Base-by-base conservation (phyloP, 352 stramenopile genomes). In the Globisporangium irregulare region DNA sequence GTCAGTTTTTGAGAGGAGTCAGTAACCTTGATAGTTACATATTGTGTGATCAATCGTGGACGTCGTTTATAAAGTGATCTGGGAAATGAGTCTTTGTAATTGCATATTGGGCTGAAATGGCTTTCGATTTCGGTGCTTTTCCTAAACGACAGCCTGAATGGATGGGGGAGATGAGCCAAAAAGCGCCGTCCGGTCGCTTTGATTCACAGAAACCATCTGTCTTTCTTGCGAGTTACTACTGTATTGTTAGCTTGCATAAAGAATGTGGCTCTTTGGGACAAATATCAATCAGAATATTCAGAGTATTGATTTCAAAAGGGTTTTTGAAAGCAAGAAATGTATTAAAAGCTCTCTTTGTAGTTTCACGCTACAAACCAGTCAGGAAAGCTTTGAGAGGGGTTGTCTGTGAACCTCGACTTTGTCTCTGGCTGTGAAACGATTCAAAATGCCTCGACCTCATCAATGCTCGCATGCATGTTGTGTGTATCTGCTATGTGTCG, bases 71-170 rank as follows among this genome's bases (percentile, higher is more conserved):
- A 15, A 5, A 41, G 25, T 61, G 55, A 32, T 32, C 27, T 32
- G 27, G 27, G 27, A 3, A 32, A 32, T 0, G 2, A 32, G 1
- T 61, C 20, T 27, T 2, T 46, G 1, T 46, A 61, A 5, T 46
- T 29, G 9, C 55, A 48, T 61, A 61, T 61, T 61, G 20, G 4
- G 1, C 14, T 14, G 10, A 3, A 61, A 2, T 12, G 3, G 15
- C 4, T 9, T 24, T n/a, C 27, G 22, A 27, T 43, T 60, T 60
- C 55, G 55, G 55, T 60, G 55, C 27, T 60, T 60, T 46, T 18
- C 22, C 54, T 29, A 15, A 36, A 36, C 51, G 51, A 58, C 24
- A 58, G 20, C 27, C 51, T 9, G 25, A 32, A 32, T 32, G 27
- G 27, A 32, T 25, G 15, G 51, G 51, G 27, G 25, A 59, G 25